Base-by-base conservation (phyloP, 1,284 basidiomycete species). In the Tilletia indica region DNA sequence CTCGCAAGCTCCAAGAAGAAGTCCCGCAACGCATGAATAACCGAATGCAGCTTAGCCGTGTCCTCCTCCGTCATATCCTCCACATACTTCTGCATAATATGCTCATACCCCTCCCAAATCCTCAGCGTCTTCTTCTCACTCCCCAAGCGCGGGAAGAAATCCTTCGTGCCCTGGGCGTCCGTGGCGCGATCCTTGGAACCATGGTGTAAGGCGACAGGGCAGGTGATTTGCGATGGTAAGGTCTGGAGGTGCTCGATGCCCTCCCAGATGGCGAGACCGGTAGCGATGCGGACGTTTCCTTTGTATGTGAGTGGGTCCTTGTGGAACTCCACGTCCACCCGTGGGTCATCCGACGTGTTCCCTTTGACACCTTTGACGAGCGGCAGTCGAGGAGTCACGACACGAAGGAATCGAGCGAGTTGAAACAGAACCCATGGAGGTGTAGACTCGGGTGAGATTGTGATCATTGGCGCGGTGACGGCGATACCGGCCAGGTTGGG, bases 91-190 rank as follows among this genome's bases (percentile, higher is more conserved):
- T 49, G 42, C 68, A 68, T 68, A 14, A 68, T 48, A 78, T 88
- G 87, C 76, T 88, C 87, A 69, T 87, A 87, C 0, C 86, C 87
- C 8, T 85, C 83, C 79, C 86, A 87, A 31, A 87, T 84, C 75
- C 85, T 80, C 66, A 87, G 76, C 73, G 82, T 79, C 77, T 87
- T 87, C 72, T 87, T 84, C 61, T 79, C 73, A 56, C 73, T 78
- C 3, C 71, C 70, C n/a, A 87, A 76, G 31, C 85, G 78, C 5
- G 85, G 80, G 71, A 85, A 86, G 70, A 87, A 85, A 25, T 77
- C 74, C 45, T 85, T 77, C 2, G 86, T 87, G 9, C 85, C 86
- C 3, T 81, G 74, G 67, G 85, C 85, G 11, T 83, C 84, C 8
- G 87, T 87, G 0, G 85, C 86, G 48, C 87, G 80, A 78, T 88